Evolutionary conservation across 345 rosid genomes (phyloP).

Genomic region (Conringia planisiliqua): DNA sequence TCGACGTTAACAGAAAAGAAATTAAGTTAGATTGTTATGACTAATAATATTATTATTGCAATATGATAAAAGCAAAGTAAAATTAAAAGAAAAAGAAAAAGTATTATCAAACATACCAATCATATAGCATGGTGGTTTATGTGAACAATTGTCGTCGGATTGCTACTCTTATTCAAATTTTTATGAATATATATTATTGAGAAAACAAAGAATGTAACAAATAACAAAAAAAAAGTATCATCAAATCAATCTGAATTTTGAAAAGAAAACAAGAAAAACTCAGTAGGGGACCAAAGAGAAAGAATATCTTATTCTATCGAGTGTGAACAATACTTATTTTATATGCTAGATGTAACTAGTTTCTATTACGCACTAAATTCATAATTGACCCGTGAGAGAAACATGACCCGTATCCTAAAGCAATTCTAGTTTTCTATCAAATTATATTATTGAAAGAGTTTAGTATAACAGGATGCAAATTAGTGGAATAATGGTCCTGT

Average conservation of each 20-base stretch:
- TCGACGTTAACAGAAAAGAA: background rate
- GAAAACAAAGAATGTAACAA: background rate
- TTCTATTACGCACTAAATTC: conserved; percentile 1
- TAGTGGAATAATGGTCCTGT: conserved; percentile 15
- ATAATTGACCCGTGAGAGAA: conserved; percentile 18
- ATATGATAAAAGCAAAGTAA: background rate
- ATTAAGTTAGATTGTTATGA: background rate
- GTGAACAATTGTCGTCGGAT: background rate
- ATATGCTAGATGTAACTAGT: background rate
- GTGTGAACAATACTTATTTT: conserved; percentile 9
- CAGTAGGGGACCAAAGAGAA: background rate
- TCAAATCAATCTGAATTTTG: background rate
- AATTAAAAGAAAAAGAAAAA: background rate
- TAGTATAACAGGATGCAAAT: background rate
- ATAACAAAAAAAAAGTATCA: background rate
- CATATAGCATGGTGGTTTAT: background rate
- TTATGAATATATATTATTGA: background rate
- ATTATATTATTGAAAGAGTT: conserved; percentile 14
- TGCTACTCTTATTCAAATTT: background rate
- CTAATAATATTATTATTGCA: background rate
- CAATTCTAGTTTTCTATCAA: background rate
- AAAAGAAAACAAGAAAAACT: background rate
- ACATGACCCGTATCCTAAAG: conserved; percentile 8
- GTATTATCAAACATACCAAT: background rate
- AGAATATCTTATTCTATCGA: background rate